Base-by-base conservation (phyloP, 306 rosid genomes). In the Quercus rubra region DNA sequence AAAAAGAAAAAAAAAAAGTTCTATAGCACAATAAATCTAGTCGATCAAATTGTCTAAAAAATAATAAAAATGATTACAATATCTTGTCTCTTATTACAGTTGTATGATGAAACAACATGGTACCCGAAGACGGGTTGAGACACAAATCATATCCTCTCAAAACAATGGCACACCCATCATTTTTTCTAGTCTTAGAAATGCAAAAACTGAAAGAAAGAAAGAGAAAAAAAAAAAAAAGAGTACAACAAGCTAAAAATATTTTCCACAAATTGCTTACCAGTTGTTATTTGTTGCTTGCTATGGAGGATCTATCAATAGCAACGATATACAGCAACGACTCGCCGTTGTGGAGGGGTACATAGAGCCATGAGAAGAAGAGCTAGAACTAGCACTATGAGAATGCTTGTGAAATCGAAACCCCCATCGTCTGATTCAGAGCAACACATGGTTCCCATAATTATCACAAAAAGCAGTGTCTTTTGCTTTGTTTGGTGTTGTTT, bases 341-440 rank as follows among this genome's bases (percentile, higher is more conserved):
- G 79, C 1, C 57, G 87, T 11, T 55, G 79, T 11, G 33, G 80
- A 9, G 80, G 78, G 17, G 6, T 5, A 19, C 78, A 84, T 17
- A 84, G 28, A 2, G 75, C 56, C 73, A 80, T 41, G 5, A 85
- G 12, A 5, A 56, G 5, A 69, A 77, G 83, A 61, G 78, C 85
- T 9, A 85, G 0, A 43, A 85, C 80, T 33, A 81, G 6, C 75
- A 78, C 80, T 21, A 85, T 20, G n/a, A 85, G 77, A 57, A 77
- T 3, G 5, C 56, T 10, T 3, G 80, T 2, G 66, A 81, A 70
- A 75, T 31, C 41, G 9, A 69, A 1, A 23, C 85, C 82, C 0
- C 73, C 82, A 0, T 41, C 85, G 0, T 80, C 87, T 0, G 30
- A 25, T 28, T 69, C 63, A 43, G 77, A 58, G 74, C 87, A 84